These are phyloP conservation scores for Periconia sp. DNA, from an alignment of 2,329 filamentous ascomycete genomes.

Conservation along the genomic window DNA sequence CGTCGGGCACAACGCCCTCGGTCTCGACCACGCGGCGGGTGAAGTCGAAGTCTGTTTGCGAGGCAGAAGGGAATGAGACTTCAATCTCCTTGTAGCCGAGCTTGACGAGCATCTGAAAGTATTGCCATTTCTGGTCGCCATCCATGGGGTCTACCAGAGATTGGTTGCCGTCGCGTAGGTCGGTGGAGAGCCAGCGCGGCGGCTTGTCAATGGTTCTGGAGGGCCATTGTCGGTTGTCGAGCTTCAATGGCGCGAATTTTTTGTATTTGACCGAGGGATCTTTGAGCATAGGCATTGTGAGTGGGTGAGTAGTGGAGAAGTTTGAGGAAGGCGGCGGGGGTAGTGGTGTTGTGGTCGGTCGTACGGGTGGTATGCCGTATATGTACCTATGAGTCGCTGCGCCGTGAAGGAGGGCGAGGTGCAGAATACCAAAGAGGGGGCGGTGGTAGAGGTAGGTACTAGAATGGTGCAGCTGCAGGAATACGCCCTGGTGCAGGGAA, in stretches of 20 bases:
- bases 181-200: conserved; percentile 87
- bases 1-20: conserved; percentile 78
- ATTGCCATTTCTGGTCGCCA: conserved; percentile 90
- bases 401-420: too few species aligned
- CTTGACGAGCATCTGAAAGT: conserved; percentile 91
- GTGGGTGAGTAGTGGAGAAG: neutral
- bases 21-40: conserved; percentile 84
- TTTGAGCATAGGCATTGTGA: conserved; percentile 59
- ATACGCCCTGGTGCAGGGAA: neutral
- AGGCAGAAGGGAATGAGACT: conserved; percentile 91
- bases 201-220: conserved; percentile 79
- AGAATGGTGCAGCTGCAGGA: too few species aligned
- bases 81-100: conserved; percentile 98
- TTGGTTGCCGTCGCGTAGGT: conserved; percentile 92
- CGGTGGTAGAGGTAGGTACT: too few species aligned
- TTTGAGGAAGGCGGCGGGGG: too few species aligned
- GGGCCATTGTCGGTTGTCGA: conserved; percentile 80
- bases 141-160: conserved; percentile 93
- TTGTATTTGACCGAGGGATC: conserved; percentile 78
- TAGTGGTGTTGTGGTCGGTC: neutral
- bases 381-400: too few species aligned
- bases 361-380: too few species aligned
- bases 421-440: too few species aligned
- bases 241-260: conserved; percentile 65
- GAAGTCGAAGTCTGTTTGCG: conserved; percentile 95